Conservation (phyloP, 257 asterid genomes). For the Ligustrum vulgare region DNA sequence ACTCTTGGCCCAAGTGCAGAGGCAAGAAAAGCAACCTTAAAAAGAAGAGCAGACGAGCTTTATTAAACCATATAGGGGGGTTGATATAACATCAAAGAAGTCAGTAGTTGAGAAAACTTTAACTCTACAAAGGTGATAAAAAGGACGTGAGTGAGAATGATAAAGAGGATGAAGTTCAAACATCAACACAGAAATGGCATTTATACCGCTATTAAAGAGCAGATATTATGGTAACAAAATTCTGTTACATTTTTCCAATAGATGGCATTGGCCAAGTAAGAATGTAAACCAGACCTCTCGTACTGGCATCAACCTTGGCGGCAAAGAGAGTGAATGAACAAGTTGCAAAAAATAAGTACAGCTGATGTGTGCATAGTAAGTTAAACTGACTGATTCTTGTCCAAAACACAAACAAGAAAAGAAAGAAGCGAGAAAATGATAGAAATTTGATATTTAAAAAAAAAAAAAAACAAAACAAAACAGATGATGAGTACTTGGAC, state of each 20-base stretch:
- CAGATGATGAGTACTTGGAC: not conserved
- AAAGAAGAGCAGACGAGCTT: constrained; percentile 25
- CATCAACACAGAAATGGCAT: not conserved
- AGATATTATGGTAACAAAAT: constrained; percentile 11
- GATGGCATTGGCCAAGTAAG: constrained; percentile 2
- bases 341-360: not conserved
- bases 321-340: not conserved
- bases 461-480: too few relatives aligned
- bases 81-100: not conserved
- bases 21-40: constrained; percentile 89
- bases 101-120: not conserved
- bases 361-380: not conserved
- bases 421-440: constrained; percentile 3
- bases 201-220: not conserved
- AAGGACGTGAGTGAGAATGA: constrained; percentile 1
- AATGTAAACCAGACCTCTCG: not conserved
- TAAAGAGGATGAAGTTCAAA: not conserved
- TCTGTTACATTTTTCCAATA: not conserved
- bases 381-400: constrained; percentile 5
- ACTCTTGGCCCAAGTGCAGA: constrained; percentile 95
- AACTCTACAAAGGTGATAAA: constrained; percentile 11
- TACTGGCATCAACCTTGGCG: not conserved
- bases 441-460: not conserved
- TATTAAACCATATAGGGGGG: not conserved
- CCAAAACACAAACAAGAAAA: constrained; percentile 1